Evolutionary conservation across 495 filamentous ascomycete genomes (phyloP), one percentile per base, ranked within the genome.

Genomic region (Aspergillus campestris): DNA sequence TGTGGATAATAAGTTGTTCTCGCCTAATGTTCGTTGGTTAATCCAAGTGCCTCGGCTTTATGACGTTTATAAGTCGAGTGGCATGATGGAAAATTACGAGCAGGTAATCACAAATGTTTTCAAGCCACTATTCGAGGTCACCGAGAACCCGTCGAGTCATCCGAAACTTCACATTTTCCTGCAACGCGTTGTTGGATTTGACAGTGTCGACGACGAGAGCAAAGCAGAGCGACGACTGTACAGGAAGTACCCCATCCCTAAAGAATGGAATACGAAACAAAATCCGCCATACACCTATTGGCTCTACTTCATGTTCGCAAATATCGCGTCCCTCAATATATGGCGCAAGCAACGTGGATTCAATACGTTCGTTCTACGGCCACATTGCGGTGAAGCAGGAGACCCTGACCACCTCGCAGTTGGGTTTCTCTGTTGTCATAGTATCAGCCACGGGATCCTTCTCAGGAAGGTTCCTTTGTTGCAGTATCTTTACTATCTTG

Each of bases 261-360:
- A 77, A 38, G 77, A 81, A 42, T 98, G 92, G 92, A 78, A 82
- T 49, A 84, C 86, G 12, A 89, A 84, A 56, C 88, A 97, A 58
- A 97, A 98, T 60, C 94, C 92, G 18, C 92, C 94, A 2, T 98
- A 98, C 67, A 96, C 83, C 60, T 97, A 98, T 66, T 98, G 92
- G 92, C 82, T 98, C 51, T 98, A 97, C 67, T 90, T 95, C 59
- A 79, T 98, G 42, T 98, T 89, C 57, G 80, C 94, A 34, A 98
- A 98, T 61, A 87, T 95, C 60, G 78, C 85, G 1, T 94, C 92
- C 10, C 76, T 98, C 53, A 98, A 98, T 61, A 73, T 80, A 38
- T 95, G 84, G 85, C 80, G 92, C 11, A 91, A 91, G 55, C 81
- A 82, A 49, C 81, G 90, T 15, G 88, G 90, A 4, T 96, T 97